phyloP scores from a whole-genome alignment of 73 alveolate genomes.

The Loxodes magnus region DNA sequence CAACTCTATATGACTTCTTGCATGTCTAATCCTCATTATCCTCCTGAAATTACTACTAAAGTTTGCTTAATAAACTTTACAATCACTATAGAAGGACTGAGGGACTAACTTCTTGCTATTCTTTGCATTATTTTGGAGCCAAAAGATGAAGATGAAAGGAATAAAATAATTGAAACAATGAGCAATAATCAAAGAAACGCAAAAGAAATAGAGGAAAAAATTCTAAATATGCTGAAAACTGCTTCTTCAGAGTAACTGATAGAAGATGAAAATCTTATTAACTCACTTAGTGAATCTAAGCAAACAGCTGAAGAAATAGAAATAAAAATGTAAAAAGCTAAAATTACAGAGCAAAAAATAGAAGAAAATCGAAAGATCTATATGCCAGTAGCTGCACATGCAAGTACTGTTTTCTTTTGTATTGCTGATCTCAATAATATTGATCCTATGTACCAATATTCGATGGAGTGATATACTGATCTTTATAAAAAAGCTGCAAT shows the following conservation, averaged over 20 bases:
- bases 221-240: constrained; percentile 61
- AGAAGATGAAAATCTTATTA: constrained; percentile 79
- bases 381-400: constrained; percentile 77
- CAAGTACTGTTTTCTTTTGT: constrained; percentile 73
- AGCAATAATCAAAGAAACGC: constrained; percentile 57
- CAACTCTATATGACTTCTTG: constrained; percentile 94
- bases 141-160: constrained; percentile 80
- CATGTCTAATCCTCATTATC: constrained; percentile 96
- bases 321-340: constrained; percentile 63
- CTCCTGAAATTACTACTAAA: constrained; percentile 94
- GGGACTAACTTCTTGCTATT: constrained; percentile 91
- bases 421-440: constrained; percentile 47
- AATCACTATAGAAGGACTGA: constrained; percentile 97
- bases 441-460: constrained; percentile 96
- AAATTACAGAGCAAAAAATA: constrained; percentile 69
- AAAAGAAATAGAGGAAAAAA: constrained; percentile 74
- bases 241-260: constrained; percentile 71
- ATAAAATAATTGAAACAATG: constrained; percentile 70
- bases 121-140: constrained; percentile 94
- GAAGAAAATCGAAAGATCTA: constrained; percentile 73
- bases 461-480: constrained; percentile 73
- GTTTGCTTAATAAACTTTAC: constrained; percentile 93
- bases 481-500: constrained; percentile 43
- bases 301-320: constrained; percentile 77
- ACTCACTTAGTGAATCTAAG: constrained; percentile 68